Percentiles rank a stretch among this genome's conserved stretches.
These are phyloP conservation scores for Citrus reticulata DNA, from an alignment of 345 rosid genomes.

Conservation along the genomic window DNA sequence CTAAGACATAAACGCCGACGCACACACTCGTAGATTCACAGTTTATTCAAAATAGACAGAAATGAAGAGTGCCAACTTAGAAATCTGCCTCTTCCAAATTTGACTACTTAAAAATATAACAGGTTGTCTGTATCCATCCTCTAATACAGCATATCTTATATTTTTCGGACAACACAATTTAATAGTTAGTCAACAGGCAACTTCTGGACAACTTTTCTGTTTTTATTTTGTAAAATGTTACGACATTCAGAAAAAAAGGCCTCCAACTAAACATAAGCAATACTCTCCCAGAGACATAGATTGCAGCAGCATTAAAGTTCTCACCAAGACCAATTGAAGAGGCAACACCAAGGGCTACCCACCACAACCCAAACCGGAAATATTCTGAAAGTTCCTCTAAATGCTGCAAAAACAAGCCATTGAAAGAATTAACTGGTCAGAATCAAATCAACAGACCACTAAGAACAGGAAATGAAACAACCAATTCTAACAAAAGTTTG, in stretches of 20 bases:
- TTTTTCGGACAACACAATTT: neutral
- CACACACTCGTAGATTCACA: neutral
- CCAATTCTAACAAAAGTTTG: neutral
- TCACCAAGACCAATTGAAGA: conserved; percentile 99
- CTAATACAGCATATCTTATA: neutral
- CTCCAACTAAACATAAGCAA: neutral
- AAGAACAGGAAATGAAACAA: neutral
- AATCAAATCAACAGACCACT: neutral
- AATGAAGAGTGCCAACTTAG: neutral
- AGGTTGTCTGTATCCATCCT: neutral
- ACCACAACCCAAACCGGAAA: conserved; percentile 75
- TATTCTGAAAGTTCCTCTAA: conserved; percentile 70
- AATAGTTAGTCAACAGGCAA: neutral
- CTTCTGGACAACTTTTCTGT: neutral
- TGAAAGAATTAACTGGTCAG: neutral
- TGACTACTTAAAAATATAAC: neutral
- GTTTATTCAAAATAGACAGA: neutral
- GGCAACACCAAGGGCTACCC: conserved; percentile 96
- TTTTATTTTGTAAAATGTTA: neutral
- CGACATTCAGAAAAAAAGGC: neutral
- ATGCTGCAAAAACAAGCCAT: conserved; percentile 53
- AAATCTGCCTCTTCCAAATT: neutral
- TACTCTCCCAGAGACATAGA: neutral
- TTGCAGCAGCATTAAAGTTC: conserved; percentile 18
- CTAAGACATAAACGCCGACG: neutral